Conservation (phyloP, 352 stramenopile species). For the Thalassiosira sp. region DNA sequence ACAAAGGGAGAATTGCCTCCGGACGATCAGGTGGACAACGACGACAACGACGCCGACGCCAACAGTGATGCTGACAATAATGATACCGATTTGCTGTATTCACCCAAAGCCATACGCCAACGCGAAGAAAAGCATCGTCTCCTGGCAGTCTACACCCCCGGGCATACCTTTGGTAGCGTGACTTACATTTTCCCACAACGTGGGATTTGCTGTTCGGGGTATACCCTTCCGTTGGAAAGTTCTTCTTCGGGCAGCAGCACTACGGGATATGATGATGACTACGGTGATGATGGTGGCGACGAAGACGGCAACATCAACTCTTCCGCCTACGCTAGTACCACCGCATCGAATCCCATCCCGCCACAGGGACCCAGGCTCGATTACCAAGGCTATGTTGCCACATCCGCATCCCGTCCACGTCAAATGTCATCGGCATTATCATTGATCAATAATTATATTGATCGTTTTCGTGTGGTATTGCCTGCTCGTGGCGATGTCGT, state of each 20-base stretch:
- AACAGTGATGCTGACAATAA: conserved; percentile 8
- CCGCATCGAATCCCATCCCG: background rate
- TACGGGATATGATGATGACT: background rate
- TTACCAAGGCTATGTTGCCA: conserved; percentile 79
- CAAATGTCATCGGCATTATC: conserved; percentile 73
- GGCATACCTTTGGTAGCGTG: conserved; percentile 75
- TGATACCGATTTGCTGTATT: conserved; percentile 51
- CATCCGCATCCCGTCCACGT: conserved; percentile 60
- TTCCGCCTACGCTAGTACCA: too few relatives aligned
- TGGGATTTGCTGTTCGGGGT: conserved; percentile 70
- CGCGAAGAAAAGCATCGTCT: conserved; percentile 69
- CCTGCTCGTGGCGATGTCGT: conserved; percentile 69
- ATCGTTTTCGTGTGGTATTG: conserved; percentile 72
- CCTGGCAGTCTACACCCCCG: conserved; percentile 77
- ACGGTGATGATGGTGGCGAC: conserved; percentile 41
- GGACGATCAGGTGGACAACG: conserved; percentile 42
- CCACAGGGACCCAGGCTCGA: conserved; percentile 65
- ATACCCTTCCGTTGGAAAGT: conserved; percentile 76
- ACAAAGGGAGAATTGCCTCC: conserved; percentile 59
- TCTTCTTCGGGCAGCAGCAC: conserved; percentile 4
- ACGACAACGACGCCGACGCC: conserved; percentile 13
- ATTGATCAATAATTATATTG: conserved; percentile 71
- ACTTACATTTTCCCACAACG: conserved; percentile 80
- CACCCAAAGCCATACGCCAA: conserved; percentile 63
- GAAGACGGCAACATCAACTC: too few relatives aligned